These are phyloP conservation scores for Mucor ambiguus DNA, from an alignment of 371 early-diverging fungal species.

Conservation along the genomic window DNA sequence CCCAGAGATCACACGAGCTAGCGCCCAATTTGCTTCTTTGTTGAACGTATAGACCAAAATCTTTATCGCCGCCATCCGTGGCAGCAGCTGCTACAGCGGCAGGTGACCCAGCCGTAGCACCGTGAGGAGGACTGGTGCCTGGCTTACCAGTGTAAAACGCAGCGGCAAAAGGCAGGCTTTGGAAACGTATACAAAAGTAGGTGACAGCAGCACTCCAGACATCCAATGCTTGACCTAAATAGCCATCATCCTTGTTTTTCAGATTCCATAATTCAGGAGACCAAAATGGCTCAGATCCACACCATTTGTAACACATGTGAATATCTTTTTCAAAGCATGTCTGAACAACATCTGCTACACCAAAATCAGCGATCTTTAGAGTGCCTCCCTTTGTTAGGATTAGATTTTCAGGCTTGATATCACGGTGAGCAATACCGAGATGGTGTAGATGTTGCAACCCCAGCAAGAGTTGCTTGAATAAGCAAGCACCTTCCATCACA, in stretches of 20 bases:
- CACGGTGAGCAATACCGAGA: slow-evolving; percentile 87
- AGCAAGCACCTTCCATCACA: slow-evolving; percentile 50
- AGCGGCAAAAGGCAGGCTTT: slow-evolving; percentile 61
- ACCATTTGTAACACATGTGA: slow-evolving; percentile 75
- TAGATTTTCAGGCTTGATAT: slow-evolving; percentile 93
- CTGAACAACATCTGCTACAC: slow-evolving; percentile 91
- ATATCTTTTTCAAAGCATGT: slow-evolving; percentile 72
- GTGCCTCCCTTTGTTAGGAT: slow-evolving; percentile 80
- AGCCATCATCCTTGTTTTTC: slow-evolving; percentile 56
- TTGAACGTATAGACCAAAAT: slow-evolving; percentile 30
- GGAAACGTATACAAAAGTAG: slow-evolving; percentile 79
- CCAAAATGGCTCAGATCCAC: slow-evolving; percentile 91
- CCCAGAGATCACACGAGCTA: slow-evolving; percentile 26
- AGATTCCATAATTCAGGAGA: slow-evolving; percentile 80
- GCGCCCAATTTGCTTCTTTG: slow-evolving; percentile 20
- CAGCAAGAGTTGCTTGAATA: slow-evolving; percentile 89
- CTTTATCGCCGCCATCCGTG: slow-evolving; percentile 38
- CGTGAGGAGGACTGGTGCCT: slow-evolving; percentile 44
- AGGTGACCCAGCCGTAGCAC: slow-evolving; percentile 52
- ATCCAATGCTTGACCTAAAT: slow-evolving; percentile 81
- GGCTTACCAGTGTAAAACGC: slow-evolving; percentile 63
- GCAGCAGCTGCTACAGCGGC: slow-evolving; percentile 36
- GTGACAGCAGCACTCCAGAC: slow-evolving; percentile 88
- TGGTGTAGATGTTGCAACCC: slow-evolving; percentile 96
- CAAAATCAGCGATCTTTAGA: slow-evolving; percentile 98